These are phyloP conservation scores for Epichloe typhina DNA, from an alignment of 2,329 filamentous ascomycete species.

Conservation along the genomic window DNA sequence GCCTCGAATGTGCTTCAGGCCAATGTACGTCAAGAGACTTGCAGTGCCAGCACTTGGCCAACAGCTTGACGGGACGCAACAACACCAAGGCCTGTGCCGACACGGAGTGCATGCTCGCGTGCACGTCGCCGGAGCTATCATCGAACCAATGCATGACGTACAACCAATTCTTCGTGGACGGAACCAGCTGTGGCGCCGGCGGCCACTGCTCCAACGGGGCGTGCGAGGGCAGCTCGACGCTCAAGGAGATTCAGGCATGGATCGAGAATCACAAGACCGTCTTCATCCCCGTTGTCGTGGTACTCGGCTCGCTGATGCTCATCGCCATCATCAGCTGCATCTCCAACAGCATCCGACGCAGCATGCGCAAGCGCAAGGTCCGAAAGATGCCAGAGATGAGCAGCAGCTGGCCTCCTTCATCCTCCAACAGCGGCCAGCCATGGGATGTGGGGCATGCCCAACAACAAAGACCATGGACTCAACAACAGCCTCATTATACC, in stretches of 20 bases:
- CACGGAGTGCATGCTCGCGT: slow-evolving; percentile 60
- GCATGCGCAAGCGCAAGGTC: slow-evolving; percentile 6
- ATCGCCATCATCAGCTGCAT: slow-evolving; percentile 57
- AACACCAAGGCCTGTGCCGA: slow-evolving; percentile 64
- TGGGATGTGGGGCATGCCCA: too few relatives aligned
- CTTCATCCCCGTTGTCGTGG: slow-evolving; percentile 62
- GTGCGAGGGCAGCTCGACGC: slow-evolving; percentile 58
- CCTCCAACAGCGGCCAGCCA: background rate
- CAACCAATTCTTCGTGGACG: slow-evolving; percentile 88
- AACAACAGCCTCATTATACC: background rate
- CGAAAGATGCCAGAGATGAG: too few relatives aligned
- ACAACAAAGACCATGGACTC: too few relatives aligned
- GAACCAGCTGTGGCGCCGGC: slow-evolving; percentile 69
- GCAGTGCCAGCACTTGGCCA: slow-evolving; percentile 80
- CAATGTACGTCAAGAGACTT: slow-evolving; percentile 87
- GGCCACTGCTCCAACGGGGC: slow-evolving; percentile 67
- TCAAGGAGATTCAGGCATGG: slow-evolving; percentile 61
- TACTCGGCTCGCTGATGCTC: slow-evolving; percentile 60
- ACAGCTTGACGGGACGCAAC: slow-evolving; percentile 57
- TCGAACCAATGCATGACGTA: slow-evolving; percentile 56
- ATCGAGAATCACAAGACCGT: slow-evolving; percentile 64
- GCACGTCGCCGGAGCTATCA: slow-evolving; percentile 56
- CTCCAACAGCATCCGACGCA: slow-evolving; percentile 29
- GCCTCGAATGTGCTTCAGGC: slow-evolving; percentile 72
- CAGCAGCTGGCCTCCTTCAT: slow-evolving; percentile 13